Conservation (phyloP, 1,284 basidiomycete genomes). For the Sanghuangporus weigelae region DNA sequence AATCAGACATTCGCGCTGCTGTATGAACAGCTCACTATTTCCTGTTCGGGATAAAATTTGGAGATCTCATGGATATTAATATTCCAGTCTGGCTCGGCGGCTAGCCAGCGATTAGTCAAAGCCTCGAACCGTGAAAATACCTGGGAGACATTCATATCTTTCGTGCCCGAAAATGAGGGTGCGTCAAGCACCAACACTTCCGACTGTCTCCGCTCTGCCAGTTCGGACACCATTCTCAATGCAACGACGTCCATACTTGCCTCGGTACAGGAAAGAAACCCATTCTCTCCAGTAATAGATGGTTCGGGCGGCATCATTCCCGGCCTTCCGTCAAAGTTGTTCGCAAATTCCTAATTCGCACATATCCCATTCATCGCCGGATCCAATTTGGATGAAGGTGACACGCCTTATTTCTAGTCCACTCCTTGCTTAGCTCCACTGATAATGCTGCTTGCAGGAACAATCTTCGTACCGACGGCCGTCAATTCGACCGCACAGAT, state of each 20-base stretch:
- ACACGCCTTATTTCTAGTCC: not conserved
- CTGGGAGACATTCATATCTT: slow-evolving; percentile 39
- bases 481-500: slow-evolving; percentile 30
- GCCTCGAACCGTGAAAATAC: slow-evolving; percentile 29
- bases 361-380: slow-evolving; percentile 45
- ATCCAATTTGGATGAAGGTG: slow-evolving; percentile 45
- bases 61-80: too few relatives aligned
- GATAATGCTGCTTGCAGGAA: slow-evolving; percentile 28
- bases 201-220: slow-evolving; percentile 35
- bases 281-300: slow-evolving; percentile 40
- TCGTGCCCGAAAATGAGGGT: slow-evolving; percentile 32
- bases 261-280: slow-evolving; percentile 27
- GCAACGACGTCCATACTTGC: slow-evolving; percentile 26
- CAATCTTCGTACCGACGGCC: slow-evolving; percentile 30
- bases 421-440: not conserved
- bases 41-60: slow-evolving; percentile 24
- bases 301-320: slow-evolving; percentile 38
- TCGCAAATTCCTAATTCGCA: slow-evolving; percentile 32
- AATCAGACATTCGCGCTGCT: slow-evolving; percentile 34
- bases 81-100: slow-evolving; percentile 39
- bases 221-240: slow-evolving; percentile 31
- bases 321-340: slow-evolving; percentile 35
- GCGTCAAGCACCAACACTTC: slow-evolving; percentile 31
- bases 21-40: slow-evolving; percentile 32
- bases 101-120: slow-evolving; percentile 27